Evolutionary conservation across 2,329 filamentous ascomycete genomes (phyloP).

Genomic region (Cladosporium colombiae): DNA sequence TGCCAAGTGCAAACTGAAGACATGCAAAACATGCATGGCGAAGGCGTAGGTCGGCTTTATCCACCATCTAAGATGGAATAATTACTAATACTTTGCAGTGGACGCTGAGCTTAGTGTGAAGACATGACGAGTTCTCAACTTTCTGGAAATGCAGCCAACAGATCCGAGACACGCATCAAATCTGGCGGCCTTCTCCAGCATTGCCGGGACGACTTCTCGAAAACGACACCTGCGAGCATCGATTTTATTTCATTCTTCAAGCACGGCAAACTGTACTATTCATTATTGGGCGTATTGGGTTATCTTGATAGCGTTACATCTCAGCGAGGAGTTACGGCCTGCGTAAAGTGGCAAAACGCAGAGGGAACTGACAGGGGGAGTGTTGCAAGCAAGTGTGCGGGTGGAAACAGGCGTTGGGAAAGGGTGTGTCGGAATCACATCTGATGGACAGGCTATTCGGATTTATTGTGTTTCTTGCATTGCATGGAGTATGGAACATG

Average conservation of each 20-base stretch:
- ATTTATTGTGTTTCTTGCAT: not conserved
- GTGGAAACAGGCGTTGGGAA: not conserved
- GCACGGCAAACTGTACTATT: not conserved
- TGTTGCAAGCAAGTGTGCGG: not conserved
- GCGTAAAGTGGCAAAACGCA: conserved; percentile 14
- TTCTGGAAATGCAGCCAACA: not conserved
- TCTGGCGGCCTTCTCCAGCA: not conserved
- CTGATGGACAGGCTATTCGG: not conserved
- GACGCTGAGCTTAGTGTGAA: not conserved
- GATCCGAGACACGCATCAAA: not conserved
- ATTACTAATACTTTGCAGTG: not conserved
- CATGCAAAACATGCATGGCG: conserved; percentile 49
- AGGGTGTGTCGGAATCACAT: not conserved
- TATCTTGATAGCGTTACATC: conserved; percentile 31
- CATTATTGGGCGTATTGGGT: conserved; percentile 17
- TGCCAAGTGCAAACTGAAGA: conserved; percentile 53
- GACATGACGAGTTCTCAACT: not conserved
- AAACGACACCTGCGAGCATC: not conserved
- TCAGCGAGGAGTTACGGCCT: conserved; percentile 32
- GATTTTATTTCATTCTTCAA: not conserved
- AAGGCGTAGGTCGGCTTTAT: conserved; percentile 40
- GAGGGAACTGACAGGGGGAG: not conserved
- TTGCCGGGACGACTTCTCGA: not conserved
- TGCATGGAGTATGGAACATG: not conserved
- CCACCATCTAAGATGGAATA: no score